Conservation (phyloP, 2,329 filamentous ascomycete species). For the Parastagonospora nodorum region DNA sequence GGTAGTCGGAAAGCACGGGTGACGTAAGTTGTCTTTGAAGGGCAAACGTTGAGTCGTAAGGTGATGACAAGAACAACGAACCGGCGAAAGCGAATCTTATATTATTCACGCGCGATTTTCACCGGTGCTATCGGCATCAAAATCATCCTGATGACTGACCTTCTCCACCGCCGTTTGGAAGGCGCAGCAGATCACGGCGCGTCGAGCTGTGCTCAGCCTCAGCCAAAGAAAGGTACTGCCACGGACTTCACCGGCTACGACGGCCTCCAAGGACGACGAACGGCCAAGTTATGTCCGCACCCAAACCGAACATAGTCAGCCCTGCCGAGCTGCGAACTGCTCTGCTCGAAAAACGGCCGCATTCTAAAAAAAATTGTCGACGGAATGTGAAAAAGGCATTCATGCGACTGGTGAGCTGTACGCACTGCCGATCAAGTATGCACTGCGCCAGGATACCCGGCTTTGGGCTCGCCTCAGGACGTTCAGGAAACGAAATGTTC, state of each 20-base stretch:
- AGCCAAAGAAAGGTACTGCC: constrained; percentile 20
- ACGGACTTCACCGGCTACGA: constrained; percentile 20
- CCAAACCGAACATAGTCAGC: constrained; percentile 10
- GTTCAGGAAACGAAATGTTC: constrained; percentile 25
- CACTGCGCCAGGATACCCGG: not conserved
- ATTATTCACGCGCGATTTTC: constrained; percentile 7
- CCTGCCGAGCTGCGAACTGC: constrained; percentile 1
- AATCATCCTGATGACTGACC: constrained; percentile 31
- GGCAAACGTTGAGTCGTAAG: constrained; percentile 13
- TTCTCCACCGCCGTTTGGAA: constrained; percentile 21
- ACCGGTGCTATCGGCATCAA: constrained; percentile 15
- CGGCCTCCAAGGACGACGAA: constrained; percentile 19
- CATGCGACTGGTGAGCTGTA: too few species aligned
- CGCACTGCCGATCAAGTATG: too few species aligned
- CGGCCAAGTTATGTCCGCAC: constrained; percentile 9
- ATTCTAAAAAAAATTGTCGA: not conserved
- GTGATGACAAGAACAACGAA: constrained; percentile 12
- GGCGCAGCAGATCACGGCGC: constrained; percentile 36
- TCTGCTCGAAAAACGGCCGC: not conserved
- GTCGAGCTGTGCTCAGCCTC: constrained; percentile 40
- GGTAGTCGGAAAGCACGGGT: constrained; percentile 7
- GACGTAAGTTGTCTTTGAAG: constrained; percentile 14
- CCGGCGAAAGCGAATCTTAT: constrained; percentile 19
- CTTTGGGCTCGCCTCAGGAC: constrained; percentile 10
- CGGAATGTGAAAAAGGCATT: not conserved